Evolutionary conservation across 768 basidiomycete species (phyloP).

Genomic region (Suillus plorans): DNA sequence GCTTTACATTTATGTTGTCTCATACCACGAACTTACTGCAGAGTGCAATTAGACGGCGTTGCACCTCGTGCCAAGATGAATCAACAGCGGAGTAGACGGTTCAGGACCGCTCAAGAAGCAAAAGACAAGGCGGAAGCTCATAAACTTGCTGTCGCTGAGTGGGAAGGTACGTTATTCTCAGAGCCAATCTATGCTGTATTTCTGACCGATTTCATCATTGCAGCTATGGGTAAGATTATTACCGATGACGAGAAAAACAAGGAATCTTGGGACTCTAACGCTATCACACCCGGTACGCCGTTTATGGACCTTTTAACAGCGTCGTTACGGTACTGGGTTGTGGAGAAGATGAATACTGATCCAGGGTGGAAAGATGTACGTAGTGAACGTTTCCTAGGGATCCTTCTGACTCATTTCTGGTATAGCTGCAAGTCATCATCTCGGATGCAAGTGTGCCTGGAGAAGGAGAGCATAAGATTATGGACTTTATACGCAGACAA

Average conservation of each 20-base stretch:
- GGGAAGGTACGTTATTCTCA: constrained; percentile 62
- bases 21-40: constrained; percentile 6
- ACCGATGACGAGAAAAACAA: constrained; percentile 82
- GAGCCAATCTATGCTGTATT: not conserved
- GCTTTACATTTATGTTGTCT: constrained; percentile 22
- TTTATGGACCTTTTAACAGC: constrained; percentile 93
- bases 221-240: constrained; percentile 91
- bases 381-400: constrained; percentile 9
- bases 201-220: not conserved
- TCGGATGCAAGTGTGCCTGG: constrained; percentile 97
- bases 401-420: not conserved
- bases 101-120: constrained; percentile 93
- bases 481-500: constrained; percentile 96
- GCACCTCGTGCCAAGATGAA: constrained; percentile 99
- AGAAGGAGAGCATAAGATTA: constrained; percentile 99
- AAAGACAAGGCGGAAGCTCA: constrained; percentile 89
- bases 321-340: constrained; percentile 95
- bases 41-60: constrained; percentile 73
- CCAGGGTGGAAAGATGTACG: constrained; percentile 92
- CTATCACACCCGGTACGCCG: constrained; percentile 97
- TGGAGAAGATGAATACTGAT: constrained; percentile 91
- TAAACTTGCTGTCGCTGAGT: constrained; percentile 76
- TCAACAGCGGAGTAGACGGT: constrained; percentile 95
- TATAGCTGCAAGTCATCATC: constrained; percentile 89
- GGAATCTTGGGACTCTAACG: constrained; percentile 95